Evolutionary conservation across 2,329 filamentous ascomycete genomes (phyloP), one percentile per base, ranked within the genome.

Genomic region (Fusarium solani-melongenae): DNA sequence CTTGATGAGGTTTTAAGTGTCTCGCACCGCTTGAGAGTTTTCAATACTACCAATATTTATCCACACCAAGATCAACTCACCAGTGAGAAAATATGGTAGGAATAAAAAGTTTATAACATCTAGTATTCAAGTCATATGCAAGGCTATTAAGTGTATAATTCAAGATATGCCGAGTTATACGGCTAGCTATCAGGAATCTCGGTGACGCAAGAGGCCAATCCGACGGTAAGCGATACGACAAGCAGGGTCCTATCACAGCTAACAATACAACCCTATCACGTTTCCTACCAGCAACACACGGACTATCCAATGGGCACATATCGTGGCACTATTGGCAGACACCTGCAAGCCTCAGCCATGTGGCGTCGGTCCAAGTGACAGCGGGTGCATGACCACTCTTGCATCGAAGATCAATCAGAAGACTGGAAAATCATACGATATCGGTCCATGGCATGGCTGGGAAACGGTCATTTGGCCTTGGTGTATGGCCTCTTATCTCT

Each of bases 351-450:
- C 36, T 41, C 60, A 53, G 5, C 34, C 31, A 27, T n/a, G 44
- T 65, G 53, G 44, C 55, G 39, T 9, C 34, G 20, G 11, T 14
- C 24, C 22, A 49, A n/a, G 22, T 57, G 41, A 60, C 58, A 33
- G 33, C 31, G 31, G 46, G 24, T 53, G 66, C 38, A 51, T 31
- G 44, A 55, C 62, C 36, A 46, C 17, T 31, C 29, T 69, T 49
- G 59, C 59, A 11, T 44, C 6, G 11, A 36, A 20, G 20, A 49
- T 51, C 31, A 55, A 61, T 69, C 66, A 39, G 51, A 53, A 38
- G 67, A 60, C 38, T 51, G 11, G 17, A 15, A n/a, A 49, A 29
- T 51, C 34, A 11, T 22, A 55, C 33, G 55, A 46, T 53, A 31
- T n/a, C 11, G 27, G 46, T 53, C 46, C 20, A 53, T 53, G 17